phyloP scores from a whole-genome alignment of 176 grass and related monocot genomes.

The Avena atlantica region DNA sequence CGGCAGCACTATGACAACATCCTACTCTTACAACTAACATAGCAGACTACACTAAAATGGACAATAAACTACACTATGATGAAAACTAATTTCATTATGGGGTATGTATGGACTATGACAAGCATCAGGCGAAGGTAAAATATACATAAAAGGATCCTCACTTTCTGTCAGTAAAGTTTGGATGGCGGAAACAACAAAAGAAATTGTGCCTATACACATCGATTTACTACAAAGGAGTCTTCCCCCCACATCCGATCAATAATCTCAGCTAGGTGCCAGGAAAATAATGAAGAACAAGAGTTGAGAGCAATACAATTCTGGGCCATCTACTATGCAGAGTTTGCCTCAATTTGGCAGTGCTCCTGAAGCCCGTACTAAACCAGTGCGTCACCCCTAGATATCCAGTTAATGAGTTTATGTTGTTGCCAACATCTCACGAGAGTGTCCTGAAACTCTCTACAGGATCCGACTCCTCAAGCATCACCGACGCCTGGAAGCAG shows the following conservation, averaged over 20 bases:
- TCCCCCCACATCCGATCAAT: not conserved
- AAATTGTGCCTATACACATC: not conserved
- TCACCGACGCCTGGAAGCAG: slow-evolving; percentile 84
- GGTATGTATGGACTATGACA: not conserved
- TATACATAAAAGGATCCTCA: not conserved
- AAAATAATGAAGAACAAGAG: not conserved
- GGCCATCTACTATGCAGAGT: not conserved
- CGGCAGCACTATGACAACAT: not conserved
- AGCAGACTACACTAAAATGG: not conserved
- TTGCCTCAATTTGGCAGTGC: not conserved
- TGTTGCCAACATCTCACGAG: slow-evolving; percentile 41
- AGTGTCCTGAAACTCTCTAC: slow-evolving; percentile 76
- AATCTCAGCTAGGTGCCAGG: not conserved
- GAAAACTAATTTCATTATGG: not conserved
- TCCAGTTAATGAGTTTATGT: not conserved
- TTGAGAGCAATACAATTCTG: not conserved
- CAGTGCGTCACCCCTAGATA: not conserved
- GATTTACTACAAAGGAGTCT: not conserved
- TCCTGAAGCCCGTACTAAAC: not conserved
- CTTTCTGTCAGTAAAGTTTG: not conserved
- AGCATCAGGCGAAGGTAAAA: not conserved
- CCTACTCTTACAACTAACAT: no score
- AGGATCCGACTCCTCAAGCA: slow-evolving; percentile 94
- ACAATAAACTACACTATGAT: not conserved
- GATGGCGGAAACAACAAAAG: not conserved